Evolutionary conservation across 164 flowering plant genomes (phyloP), one percentile per base, ranked within the genome.

Genomic region (Umbellularia californica): DNA sequence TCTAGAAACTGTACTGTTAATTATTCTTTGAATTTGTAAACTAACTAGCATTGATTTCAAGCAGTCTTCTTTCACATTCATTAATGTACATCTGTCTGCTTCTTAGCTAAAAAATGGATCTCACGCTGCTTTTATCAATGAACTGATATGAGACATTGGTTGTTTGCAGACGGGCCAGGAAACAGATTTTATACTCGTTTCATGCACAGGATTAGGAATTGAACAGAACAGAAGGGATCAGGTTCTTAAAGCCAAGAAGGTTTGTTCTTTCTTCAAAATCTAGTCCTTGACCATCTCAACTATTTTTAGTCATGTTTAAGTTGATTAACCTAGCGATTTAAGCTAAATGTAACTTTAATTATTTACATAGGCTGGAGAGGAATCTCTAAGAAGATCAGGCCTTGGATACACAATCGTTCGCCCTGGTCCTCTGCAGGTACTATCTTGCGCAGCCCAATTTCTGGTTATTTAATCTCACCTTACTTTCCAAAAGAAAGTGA

Each of bases 321-420:
- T 33, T 23, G 5, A 28, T 19, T 68, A 14, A 1, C 58, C 17
- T 50, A 22, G 20, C 9, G 5, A 19, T 47, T 33, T 66, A 10
- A 23, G 41, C 70, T 74, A 20, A 63, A n/a, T 1, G 3, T 7
- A 17, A 58, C n/a, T 71, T 52, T 4, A 30, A 22, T 22, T 15
- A 12, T n/a, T 77, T 75, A 71, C 65, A 73, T 78, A 95, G 97
- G 95, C 96, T 35, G 99, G 98, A 11, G 99, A 95, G 82, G 99
- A 95, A 78, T 87, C 91, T 15, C 78, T 95, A 65, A 89, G 97
- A 87, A 85, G 87, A 83, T 95, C 97, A 47, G 98, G 99, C 70
- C 94, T 93, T 72, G 98, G 99, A 2, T 95, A 95, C 86, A 95
- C 99, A 77, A 93, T 95, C 68, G 77, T 95, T 80, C 93, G 96